phyloP scores from a whole-genome alignment of 1,284 basidiomycete genomes.

The Tilletia horrida region DNA sequence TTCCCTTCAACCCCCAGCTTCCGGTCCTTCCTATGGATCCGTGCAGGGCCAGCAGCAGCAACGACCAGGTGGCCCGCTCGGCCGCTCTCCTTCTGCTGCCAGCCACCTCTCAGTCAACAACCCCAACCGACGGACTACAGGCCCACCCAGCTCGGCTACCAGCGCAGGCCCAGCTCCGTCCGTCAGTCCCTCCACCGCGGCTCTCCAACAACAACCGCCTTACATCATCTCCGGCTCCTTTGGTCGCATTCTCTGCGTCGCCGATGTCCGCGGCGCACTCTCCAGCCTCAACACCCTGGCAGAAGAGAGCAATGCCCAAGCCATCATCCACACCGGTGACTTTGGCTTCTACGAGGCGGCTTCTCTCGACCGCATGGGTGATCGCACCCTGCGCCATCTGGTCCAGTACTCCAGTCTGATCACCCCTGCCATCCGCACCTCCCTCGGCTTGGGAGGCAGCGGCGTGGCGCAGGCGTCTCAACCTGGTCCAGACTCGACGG shows the following conservation, averaged over 20 bases:
- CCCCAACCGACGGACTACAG: not conserved
- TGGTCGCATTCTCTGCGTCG: constrained; percentile 88
- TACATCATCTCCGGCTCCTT: constrained; percentile 48
- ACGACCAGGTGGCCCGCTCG: constrained; percentile 2
- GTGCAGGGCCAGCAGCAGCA: not conserved
- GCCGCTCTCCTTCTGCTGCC: not conserved
- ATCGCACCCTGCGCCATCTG: constrained; percentile 83
- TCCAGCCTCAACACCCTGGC: constrained; percentile 87
- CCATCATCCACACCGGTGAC: constrained; percentile 94
- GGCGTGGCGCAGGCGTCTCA: constrained; percentile 16
- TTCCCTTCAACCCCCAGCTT: not conserved
- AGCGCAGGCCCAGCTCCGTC: not conserved
- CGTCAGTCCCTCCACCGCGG: constrained; percentile 11
- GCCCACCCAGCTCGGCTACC: constrained; percentile 11
- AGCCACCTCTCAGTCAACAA: constrained; percentile 10
- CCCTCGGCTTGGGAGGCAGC: constrained; percentile 24
- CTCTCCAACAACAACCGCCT: constrained; percentile 18
- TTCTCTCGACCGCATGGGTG: constrained; percentile 83
- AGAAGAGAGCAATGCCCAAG: constrained; percentile 74
- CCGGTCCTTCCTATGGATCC: not conserved
- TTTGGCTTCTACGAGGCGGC: constrained; percentile 93
- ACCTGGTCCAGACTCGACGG: not conserved
- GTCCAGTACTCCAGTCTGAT: constrained; percentile 98
- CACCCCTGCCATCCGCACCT: constrained; percentile 67
- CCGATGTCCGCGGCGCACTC: constrained; percentile 71